Base-by-base conservation (phyloP, 148 eudicot species). In the Vaccinium darrowii region DNA sequence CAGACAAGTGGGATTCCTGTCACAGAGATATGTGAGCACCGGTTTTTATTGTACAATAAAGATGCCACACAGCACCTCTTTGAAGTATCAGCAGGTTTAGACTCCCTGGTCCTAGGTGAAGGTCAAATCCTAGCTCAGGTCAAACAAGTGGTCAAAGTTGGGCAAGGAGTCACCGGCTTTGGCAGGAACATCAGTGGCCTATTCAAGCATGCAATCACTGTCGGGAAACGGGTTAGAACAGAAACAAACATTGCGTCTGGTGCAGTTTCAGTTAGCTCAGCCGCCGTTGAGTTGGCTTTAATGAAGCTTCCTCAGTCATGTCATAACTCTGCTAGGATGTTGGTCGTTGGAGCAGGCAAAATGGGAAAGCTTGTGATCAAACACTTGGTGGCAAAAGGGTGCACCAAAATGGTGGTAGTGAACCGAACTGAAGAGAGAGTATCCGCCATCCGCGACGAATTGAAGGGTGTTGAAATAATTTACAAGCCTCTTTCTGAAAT, bases 101-200 rank as follows among this genome's bases (percentile, higher is more conserved):
- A 96, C 88, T 96, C 99, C 72, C 88, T 96, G 85, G 99, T 96
- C 1, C 79, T 96, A 72, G 99, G 99, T 80, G 99, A 96, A 88
- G 99, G 99, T 74, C 99, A 96, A 80, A 96, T 96, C 56, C 98
- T 96, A 72, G 95, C 99, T 83, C 99, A 96, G 86, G 99, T 96
- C 60, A 96, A 96, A 84, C 99, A 94, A 90, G 99, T 96, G 4
- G 99, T 94, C 56, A 94, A 91, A 90, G 93, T 94, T 71, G 98
- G 99, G 13, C 99, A 96, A 90, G 98, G 98, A 19, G 98, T 93
- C 63, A 91, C 90, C 63, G 99, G 99, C 67, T 96, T 96, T 78
- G 99, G 99, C 56, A 92, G 99, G 88, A 94, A 94, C 91, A 94
- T 96, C 79, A 96, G 99, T 75, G 97, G 99, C 2, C 86, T 96